A percentile compares a stretch with the other conserved stretches of the same genome.
These are phyloP conservation scores for Penicillium oxalicum DNA, from an alignment of 2,329 filamentous ascomycete species.

Conservation along the genomic window DNA sequence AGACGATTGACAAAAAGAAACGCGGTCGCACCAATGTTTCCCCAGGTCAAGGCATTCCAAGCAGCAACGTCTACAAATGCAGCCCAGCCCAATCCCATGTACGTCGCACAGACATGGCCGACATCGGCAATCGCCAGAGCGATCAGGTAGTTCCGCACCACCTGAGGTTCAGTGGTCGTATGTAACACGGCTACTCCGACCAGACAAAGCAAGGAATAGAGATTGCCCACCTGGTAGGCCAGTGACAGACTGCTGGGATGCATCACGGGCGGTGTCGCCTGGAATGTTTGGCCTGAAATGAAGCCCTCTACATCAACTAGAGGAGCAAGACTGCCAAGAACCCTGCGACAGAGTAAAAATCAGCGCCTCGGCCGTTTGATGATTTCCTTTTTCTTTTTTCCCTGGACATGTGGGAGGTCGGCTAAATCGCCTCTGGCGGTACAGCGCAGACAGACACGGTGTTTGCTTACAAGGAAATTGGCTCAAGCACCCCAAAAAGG, in stretches of 20 bases:
- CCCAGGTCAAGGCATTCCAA: constrained; percentile 69
- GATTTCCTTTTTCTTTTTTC: constrained; percentile 1
- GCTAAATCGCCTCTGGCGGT: background rate
- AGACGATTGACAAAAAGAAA: constrained; percentile 54
- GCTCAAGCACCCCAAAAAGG: constrained; percentile 63
- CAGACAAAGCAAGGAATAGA: constrained; percentile 61
- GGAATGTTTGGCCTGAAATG: constrained; percentile 55
- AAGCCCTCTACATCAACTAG: constrained; percentile 57
- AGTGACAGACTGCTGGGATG: constrained; percentile 48
- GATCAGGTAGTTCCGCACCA: constrained; percentile 62
- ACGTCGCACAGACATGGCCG: constrained; percentile 60
- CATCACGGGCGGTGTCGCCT: constrained; percentile 22
- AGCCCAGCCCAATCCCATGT: constrained; percentile 52
- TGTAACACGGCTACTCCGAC: constrained; percentile 60
- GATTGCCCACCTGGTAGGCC: constrained; percentile 62
- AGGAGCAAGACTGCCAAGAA: constrained; percentile 55
- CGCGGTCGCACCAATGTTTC: constrained; percentile 61
- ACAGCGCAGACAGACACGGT: too few species aligned
- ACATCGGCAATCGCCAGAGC: constrained; percentile 61
- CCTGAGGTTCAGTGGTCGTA: constrained; percentile 58
- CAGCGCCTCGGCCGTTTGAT: background rate
- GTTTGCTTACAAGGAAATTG: constrained; percentile 56
- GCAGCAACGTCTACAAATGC: constrained; percentile 47
- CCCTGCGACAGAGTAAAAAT: constrained; percentile 34
- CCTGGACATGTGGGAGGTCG: background rate